Evolutionary conservation across 164 flowering plant genomes (phyloP), one percentile per base, ranked within the genome.

Genomic region (Liquidambar formosana): DNA sequence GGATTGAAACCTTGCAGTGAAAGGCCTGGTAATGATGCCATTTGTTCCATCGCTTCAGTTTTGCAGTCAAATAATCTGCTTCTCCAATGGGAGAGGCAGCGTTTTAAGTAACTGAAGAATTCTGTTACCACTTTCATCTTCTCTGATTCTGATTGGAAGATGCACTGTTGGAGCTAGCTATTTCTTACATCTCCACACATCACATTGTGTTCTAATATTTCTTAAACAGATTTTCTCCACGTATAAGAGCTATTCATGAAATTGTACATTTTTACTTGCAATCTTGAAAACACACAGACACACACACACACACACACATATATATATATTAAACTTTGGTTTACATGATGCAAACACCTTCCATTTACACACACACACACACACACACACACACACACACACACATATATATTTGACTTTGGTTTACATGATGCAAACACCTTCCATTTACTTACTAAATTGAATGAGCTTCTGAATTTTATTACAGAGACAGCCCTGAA

Each of bases 21-120:
- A 48, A 70, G 26, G 41, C 58, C 58, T 33, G 82, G 82, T 79
- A 65, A 44, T 12, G 10, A 9, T 63, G 6, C 52, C 25, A 13
- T 11, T 0, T 23, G 10, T 59, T 23, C 16, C 8, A 61, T 19
- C 21, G n/a, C 46, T 28, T 21, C 19, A 11, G 25, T 19, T 61
- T 61, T 61, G 48, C 64, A 10, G 22, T 61, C 19, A 61, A 19
- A 26, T n/a, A 18, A 51, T 15, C 21, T 51, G 19, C 21, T 51
- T 18, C 21, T 51, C n/a, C 19, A 51, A 51, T 19, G n/a, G 19
- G n/a, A 51, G 19, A 18, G 54, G 21, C 9, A 19, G 0, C 18
- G 10, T 51, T 51, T 5, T 51, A 51, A 18, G 54, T 51, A 16
- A 51, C 21, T 21, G 9, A 51, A 51, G 8, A 51, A 18, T 18